Conservation (phyloP, 2,329 filamentous ascomycete genomes). For the Epichloe gansuensis region DNA sequence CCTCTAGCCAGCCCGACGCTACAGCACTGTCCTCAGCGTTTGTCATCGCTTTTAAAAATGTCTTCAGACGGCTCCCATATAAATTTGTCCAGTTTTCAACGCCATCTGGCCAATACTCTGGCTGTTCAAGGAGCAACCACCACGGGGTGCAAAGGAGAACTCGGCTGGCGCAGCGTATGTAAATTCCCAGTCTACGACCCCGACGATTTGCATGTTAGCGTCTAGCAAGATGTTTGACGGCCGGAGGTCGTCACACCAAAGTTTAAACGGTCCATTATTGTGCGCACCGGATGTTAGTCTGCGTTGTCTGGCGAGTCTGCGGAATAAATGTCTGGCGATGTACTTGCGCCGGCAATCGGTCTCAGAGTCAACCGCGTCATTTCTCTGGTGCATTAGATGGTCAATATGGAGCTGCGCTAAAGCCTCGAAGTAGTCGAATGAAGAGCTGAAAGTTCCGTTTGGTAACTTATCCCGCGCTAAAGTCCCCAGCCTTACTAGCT, state of each 20-base stretch:
- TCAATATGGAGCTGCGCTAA: neutral
- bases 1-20: constrained; percentile 1
- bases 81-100: constrained; percentile 17
- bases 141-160: constrained; percentile 24
- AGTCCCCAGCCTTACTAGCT: constrained; percentile 3
- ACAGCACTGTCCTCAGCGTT: constrained; percentile 15
- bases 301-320: constrained; percentile 16
- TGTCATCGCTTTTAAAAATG: constrained; percentile 21
- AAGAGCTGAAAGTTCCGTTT: neutral
- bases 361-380: constrained; percentile 21
- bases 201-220: constrained; percentile 15
- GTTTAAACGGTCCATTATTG: constrained; percentile 8
- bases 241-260: constrained; percentile 22
- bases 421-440: neutral
- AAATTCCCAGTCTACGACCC: constrained; percentile 30
- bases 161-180: constrained; percentile 22
- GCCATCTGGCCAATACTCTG: constrained; percentile 21
- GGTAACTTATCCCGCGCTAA: constrained; percentile 1
- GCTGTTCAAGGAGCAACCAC: constrained; percentile 24
- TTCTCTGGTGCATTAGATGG: constrained; percentile 18
- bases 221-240: constrained; percentile 21
- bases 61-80: constrained; percentile 21
- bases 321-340: constrained; percentile 14
- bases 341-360: constrained; percentile 21
- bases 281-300: constrained; percentile 13